Evolutionary conservation across 2,329 filamentous ascomycete genomes (phyloP).

Genomic region (Colletotrichum cuscutae): DNA sequence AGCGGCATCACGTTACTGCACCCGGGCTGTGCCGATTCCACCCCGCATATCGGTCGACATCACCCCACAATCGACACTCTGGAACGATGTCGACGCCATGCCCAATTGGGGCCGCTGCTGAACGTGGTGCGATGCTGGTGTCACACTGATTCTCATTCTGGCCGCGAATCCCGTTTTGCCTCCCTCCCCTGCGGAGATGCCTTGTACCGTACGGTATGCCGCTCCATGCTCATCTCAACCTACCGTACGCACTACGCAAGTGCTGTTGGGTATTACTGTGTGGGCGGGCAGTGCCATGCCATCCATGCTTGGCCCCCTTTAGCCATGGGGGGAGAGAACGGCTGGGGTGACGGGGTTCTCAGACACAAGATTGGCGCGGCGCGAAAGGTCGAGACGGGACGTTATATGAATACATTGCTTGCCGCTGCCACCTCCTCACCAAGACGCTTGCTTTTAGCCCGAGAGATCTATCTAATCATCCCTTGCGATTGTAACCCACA

Average conservation of each 20-base stretch:
- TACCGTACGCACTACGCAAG: too few relatives aligned
- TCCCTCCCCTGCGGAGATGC: conserved; percentile 18
- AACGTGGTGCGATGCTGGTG: conserved; percentile 32
- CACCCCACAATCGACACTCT: conserved; percentile 34
- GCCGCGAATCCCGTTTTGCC: conserved; percentile 32
- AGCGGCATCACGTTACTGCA: conserved; percentile 23
- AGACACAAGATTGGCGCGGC: conserved; percentile 14
- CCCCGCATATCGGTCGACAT: conserved; percentile 34
- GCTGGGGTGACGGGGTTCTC: conserved; percentile 16
- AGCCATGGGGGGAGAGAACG: neutral
- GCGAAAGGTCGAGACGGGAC: neutral
- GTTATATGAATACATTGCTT: conserved; percentile 33
- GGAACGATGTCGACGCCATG: conserved; percentile 32
- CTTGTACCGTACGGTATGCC: neutral
- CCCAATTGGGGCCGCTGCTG: conserved; percentile 26
- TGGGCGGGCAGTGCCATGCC: neutral
- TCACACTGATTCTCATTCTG: conserved; percentile 20
- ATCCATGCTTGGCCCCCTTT: neutral
- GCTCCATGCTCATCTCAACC: neutral
- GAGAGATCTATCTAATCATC: conserved; percentile 13
- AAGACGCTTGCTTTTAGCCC: conserved; percentile 6
- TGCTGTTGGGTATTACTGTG: too few relatives aligned
- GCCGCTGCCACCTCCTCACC: conserved; percentile 19
- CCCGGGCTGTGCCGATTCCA: conserved; percentile 33
- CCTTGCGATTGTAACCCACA: conserved; percentile 21